Base-by-base conservation (phyloP, 2,329 filamentous ascomycete species). In the Exophiala calicioides region DNA sequence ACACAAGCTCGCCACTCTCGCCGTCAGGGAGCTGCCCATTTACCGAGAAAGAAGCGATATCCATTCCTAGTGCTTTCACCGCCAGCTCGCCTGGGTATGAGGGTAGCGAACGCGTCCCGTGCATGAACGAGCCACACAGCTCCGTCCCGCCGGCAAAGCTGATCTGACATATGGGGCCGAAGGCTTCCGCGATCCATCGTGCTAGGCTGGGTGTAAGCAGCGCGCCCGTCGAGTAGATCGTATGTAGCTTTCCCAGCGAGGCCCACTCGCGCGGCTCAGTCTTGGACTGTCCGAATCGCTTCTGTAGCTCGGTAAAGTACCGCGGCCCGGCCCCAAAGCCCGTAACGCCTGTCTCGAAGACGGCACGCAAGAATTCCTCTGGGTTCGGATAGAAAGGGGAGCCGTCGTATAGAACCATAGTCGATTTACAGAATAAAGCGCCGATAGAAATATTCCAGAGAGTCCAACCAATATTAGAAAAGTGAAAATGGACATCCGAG, bases 321-420 rank as follows among this genome's bases (percentile, higher is more conserved):
- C 51, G 33, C 24, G 47, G 47, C 13, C 42, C 34, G 5, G 47
- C 43, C 12, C 48, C 36, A 18, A 42, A 54, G 15, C 31, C 20
- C 4, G 51, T 45, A 12, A 43, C 19, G 27, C 67, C 1, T 81
- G 69, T 5, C 13, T 13, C 10, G 20, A 39, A 38, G 1, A 39
- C 10, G 7, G 24, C 67, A 1, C 82, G 69, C 6, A 78, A 68
- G 57, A 88, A 80, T 2, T 78, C 74, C 13, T 70, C 74, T 1
- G 80, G 88, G 69, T 48, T 80, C 0, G 88, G 88, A 33, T 81
- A 69, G 65, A 93, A 88, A 0, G 88, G 88, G 5, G 83, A 88
- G 2, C 88, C 88, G 61, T 94, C 88, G 62, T 93, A 94, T 9
- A 91, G 70, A 1, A 93, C 66, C 0, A 78, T 70, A 4, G 79